Percentiles rank a stretch among this genome's conserved stretches.
Evolutionary conservation across 2,329 filamentous ascomycete genomes (phyloP).

Genomic region (Microsporum audouinii): DNA sequence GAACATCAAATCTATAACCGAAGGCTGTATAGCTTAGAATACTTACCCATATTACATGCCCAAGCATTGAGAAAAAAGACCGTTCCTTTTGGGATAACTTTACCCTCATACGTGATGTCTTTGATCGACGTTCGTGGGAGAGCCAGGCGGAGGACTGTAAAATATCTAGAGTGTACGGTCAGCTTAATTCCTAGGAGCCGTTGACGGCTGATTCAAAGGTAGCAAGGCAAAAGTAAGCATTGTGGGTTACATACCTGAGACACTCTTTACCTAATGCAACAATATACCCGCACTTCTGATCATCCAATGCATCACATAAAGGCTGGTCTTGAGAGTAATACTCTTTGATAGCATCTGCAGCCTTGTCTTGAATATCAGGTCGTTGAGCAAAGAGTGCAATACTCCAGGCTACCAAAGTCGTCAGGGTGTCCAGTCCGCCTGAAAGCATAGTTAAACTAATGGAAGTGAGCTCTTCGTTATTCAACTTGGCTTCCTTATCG

Average conservation of each 20-base stretch:
- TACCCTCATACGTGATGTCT: constrained; percentile 48
- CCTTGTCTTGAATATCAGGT: constrained; percentile 52
- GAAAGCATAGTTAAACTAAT: constrained; percentile 59
- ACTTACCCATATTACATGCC: constrained; percentile 57
- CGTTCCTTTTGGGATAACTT: constrained; percentile 50
- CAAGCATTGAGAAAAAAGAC: constrained; percentile 56
- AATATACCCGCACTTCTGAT: constrained; percentile 53
- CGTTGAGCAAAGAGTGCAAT: constrained; percentile 49
- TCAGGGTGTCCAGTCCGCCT: constrained; percentile 55
- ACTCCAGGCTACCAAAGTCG: constrained; percentile 55
- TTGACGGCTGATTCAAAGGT: background rate
- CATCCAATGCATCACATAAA: constrained; percentile 50
- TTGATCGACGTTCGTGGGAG: constrained; percentile 51
- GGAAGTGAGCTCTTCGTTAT: constrained; percentile 50
- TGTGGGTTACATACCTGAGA: constrained; percentile 33
- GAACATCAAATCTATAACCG: background rate
- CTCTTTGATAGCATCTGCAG: constrained; percentile 45
- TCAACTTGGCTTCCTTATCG: constrained; percentile 52
- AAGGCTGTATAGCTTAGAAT: background rate
- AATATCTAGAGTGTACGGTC: constrained; percentile 36
- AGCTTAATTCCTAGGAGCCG: background rate
- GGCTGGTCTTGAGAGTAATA: constrained; percentile 43
- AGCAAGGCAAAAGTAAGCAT: background rate
- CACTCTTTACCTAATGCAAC: constrained; percentile 54
- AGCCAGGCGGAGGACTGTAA: constrained; percentile 51